Evolutionary conservation across 768 basidiomycete genomes (phyloP).

Genomic region (Russula vinacea): DNA sequence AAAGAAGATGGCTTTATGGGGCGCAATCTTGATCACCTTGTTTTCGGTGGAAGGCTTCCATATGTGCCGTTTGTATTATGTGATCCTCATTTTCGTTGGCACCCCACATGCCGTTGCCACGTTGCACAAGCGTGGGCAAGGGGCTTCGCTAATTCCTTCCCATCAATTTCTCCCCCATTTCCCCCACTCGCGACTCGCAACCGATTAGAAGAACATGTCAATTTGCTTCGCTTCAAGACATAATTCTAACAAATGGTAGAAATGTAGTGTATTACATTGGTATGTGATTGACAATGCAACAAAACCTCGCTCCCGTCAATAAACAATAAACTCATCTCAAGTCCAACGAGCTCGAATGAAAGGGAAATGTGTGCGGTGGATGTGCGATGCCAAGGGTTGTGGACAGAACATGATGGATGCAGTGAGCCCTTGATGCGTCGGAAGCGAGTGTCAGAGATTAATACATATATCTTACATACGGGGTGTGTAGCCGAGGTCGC

Average conservation of each 20-base stretch:
- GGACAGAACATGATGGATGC: background rate
- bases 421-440: conserved; percentile 18
- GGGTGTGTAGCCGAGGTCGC: background rate
- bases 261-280: conserved; percentile 18
- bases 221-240: conserved; percentile 11
- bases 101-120: conserved; percentile 14
- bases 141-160: background rate
- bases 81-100: background rate
- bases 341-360: conserved; percentile 20
- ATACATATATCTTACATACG: conserved; percentile 27
- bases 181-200: background rate
- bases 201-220: conserved; percentile 10
- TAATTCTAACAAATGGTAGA: conserved; percentile 25
- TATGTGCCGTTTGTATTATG: background rate
- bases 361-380: background rate
- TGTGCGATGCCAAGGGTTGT: conserved; percentile 8
- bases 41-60: background rate
- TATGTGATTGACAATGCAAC: conserved; percentile 22
- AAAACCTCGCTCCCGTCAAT: conserved; percentile 19
- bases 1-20: conserved; percentile 8
- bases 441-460: conserved; percentile 24
- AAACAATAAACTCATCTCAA: conserved; percentile 12
- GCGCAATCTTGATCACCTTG: conserved; percentile 14
- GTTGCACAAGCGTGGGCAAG: conserved; percentile 3
- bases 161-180: background rate